Evolutionary conservation across 495 filamentous ascomycete species (phyloP).

Genomic region (Thermochaetoides thermophila): DNA sequence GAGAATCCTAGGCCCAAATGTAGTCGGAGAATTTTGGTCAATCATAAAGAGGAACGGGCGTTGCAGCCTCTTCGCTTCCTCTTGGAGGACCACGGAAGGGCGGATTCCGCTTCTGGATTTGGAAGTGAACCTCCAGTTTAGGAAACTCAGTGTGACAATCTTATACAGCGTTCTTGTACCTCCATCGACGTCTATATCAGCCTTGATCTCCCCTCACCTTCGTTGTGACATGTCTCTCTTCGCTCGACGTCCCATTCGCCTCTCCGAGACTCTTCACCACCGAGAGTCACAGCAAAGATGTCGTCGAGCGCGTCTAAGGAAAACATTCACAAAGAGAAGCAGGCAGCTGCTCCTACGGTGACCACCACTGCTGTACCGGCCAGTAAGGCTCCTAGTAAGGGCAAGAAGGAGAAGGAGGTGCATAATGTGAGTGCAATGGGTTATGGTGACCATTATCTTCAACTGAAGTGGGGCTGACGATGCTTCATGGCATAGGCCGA

Average conservation of each 20-base stretch:
- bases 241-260: not conserved
- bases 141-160: too few species aligned
- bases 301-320: constrained; percentile 20
- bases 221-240: constrained; percentile 2
- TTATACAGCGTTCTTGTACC: too few species aligned
- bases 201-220: too few species aligned
- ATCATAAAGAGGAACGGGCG: constrained; percentile 3
- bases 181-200: too few species aligned
- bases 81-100: constrained; percentile 16
- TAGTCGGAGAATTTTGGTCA: constrained; percentile 9
- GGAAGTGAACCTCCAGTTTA: constrained; percentile 3
- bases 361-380: constrained; percentile 1
- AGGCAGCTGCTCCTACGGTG: constrained; percentile 3
- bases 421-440: constrained; percentile 31
- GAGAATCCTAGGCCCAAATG: constrained; percentile 3
- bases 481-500: constrained; percentile 31
- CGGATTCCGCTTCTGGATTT: constrained; percentile 7
- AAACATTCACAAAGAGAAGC: constrained; percentile 16
- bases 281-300: constrained; percentile 11
- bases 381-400: constrained; percentile 18
- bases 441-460: not conserved
- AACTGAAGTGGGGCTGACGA: not conserved
- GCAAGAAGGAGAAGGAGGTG: constrained; percentile 31
- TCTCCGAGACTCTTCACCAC: not conserved
- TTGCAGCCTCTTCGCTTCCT: constrained; percentile 8